Evolutionary conservation across 1,284 basidiomycete genomes (phyloP), one percentile per base, ranked within the genome.

Genomic region (Boletus sp.): DNA sequence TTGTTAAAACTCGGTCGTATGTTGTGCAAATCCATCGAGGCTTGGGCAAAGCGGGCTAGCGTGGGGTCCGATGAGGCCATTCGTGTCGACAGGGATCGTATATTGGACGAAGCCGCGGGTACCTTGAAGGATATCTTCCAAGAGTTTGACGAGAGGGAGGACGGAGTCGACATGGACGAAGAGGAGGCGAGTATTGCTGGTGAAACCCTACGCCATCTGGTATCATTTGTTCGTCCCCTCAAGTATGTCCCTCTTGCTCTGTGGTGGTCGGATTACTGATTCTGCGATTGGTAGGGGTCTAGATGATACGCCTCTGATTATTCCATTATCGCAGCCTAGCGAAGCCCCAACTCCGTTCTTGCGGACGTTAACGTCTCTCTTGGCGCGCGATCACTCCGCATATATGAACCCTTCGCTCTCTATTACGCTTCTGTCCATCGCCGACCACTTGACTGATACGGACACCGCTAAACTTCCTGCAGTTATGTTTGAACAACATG

Each of bases 101-200:
- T 88, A 39, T 57, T 90, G 46, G 77, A 81, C 43, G 87, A 90
- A 60, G 76, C 78, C 8, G 79, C 82, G 2, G 78, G 79, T 0
- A 75, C 84, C 8, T 56, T 87, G 50, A 82, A 80, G 60, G 87
- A 90, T 56, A 74, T 87, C 8, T 72, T 87, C 19, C 79, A 84
- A 55, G 84, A 88, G 54, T 71, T 84, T 42, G 86, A 88, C 52
- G 73, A 76, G 26, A 70, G 79, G 42, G 77, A 77, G 4, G 81
- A 84, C n/a, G 76, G 77, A 5, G 68, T 71, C 2, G 69, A 76
- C n/a, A 60, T 82, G 52, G 82, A 84, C 44, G 78, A 82, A 48
- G 82, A 86, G 49, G 86, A 87, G 55, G 77, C 81, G 7, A 69
- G 63, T 27, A 75, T 81, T 16, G 71, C 86, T 6, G 84, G 82